Evolutionary conservation across 352 stramenopile species (phyloP), one percentile per base, ranked within the genome.

Genomic region (Thalassiosira delicatula): DNA sequence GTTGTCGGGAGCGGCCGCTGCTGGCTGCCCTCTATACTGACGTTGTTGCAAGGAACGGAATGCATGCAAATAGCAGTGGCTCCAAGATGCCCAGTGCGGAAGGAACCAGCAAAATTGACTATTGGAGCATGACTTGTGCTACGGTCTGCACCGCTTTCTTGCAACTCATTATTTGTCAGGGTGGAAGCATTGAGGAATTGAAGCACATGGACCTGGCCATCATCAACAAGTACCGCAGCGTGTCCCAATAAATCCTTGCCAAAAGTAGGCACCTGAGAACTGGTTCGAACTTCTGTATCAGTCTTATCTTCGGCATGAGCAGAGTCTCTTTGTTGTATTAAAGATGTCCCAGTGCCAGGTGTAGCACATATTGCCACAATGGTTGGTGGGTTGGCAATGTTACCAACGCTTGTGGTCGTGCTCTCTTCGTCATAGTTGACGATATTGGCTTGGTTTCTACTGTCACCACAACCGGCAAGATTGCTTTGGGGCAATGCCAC

Each of bases 301-400:
- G 32, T 32, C 32, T 42, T 25, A 33, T 56, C 44, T n/a, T 62
- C 30, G 23, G 65, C 30, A 42, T 62, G 19, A 56, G 25, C 27
- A 57, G 8, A 29, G 19, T 66, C 37, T 49, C 76, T 71, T 75
- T 46, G 51, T 66, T 83, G 32, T 29, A 86, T 65, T 32, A 86
- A 54, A 51, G 70, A 77, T 54, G 33, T 63, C 17, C 70, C 56
- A 35, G 11, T 53, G 35, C 46, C 23, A 37, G 73, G 69, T 23
- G 80, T 81, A 7, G 69, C 80, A 76, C 78, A 85, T 63, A 87
- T 83, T 8, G 49, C 73, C 46, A 87, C 69, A 62, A 87, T 74
- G 25, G 70, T 79, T 21, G 67, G 68, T 30, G 68, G 57, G 37
- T 44, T 74, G 35, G 35, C 40, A 29, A 17, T 51, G 37, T n/a